Conservation (phyloP, 208 protist species). For the Acanthamoeba royreba region DNA sequence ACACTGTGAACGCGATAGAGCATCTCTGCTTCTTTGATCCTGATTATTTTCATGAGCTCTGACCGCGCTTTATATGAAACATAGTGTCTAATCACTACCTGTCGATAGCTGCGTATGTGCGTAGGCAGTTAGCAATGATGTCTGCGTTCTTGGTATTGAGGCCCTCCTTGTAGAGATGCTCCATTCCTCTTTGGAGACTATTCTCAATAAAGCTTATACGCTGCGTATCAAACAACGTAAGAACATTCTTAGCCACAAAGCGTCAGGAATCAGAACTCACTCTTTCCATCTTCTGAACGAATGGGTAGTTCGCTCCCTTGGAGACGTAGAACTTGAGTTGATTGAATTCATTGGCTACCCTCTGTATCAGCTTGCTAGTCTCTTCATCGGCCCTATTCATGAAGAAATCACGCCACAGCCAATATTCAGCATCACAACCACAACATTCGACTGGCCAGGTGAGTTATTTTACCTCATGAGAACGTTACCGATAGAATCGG, state of each 20-base stretch:
- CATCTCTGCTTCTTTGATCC: neutral
- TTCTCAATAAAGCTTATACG: slow-evolving; percentile 26
- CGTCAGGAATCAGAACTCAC: neutral
- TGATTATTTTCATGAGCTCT: neutral
- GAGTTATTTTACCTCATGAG: neutral
- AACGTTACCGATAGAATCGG: neutral
- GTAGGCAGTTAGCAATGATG: slow-evolving; percentile 24
- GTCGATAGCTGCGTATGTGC: slow-evolving; percentile 42
- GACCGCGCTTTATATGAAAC: neutral
- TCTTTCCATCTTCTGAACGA: neutral
- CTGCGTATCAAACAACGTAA: neutral
- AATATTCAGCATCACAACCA: too few species aligned
- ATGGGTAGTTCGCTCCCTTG: slow-evolving; percentile 18
- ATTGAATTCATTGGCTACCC: slow-evolving; percentile 44
- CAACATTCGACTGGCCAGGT: too few species aligned
- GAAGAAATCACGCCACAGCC: too few species aligned
- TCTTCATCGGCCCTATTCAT: neutral
- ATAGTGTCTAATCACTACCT: neutral
- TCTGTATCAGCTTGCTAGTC: slow-evolving; percentile 25
- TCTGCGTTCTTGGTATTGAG: slow-evolving; percentile 29
- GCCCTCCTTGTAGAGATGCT: slow-evolving; percentile 30
- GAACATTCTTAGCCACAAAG: neutral
- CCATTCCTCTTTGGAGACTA: slow-evolving; percentile 11
- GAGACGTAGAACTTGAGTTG: slow-evolving; percentile 46
- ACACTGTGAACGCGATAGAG: neutral